Conservation (phyloP, 2,329 filamentous ascomycete genomes). For the Pezicula rhizophila region DNA sequence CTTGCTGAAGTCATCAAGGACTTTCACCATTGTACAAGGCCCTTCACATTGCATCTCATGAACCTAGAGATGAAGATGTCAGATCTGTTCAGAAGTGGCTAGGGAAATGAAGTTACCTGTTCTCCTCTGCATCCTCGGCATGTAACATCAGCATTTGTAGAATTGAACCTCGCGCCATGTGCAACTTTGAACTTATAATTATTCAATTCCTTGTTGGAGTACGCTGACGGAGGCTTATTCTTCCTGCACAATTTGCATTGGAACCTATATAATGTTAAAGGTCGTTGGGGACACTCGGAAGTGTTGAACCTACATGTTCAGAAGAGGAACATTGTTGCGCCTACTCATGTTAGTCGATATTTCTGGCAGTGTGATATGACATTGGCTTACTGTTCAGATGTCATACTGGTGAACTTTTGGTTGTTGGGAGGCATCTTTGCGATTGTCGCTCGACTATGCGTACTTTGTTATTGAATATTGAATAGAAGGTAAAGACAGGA, state of each 20-base stretch:
- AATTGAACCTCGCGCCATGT: slow-evolving; percentile 9
- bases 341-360: not conserved
- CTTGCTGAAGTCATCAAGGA: slow-evolving; percentile 43
- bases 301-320: slow-evolving; percentile 4
- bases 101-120: not conserved
- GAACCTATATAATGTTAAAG: slow-evolving; percentile 29
- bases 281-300: not conserved
- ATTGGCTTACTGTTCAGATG: not conserved
- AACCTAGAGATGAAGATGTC: slow-evolving; percentile 29
- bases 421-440: slow-evolving; percentile 1
- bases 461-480: not conserved
- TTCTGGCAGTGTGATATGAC: not conserved
- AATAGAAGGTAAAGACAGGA: not conserved
- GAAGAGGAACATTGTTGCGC: slow-evolving; percentile 4
- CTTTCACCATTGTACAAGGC: slow-evolving; percentile 38
- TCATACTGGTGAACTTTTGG: not conserved
- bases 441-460: not conserved
- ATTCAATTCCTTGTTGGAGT: slow-evolving; percentile 40
- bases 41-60: slow-evolving; percentile 41
- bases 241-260: slow-evolving; percentile 39
- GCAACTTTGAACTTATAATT: slow-evolving; percentile 16
- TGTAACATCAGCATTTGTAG: slow-evolving; percentile 3
- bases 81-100: not conserved
- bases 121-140: slow-evolving; percentile 5
- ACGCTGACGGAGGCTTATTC: slow-evolving; percentile 29